Percentiles rank a stretch among this genome's conserved stretches.
Evolutionary conservation across 768 basidiomycete species (phyloP).

Genomic region (Tylopilus rubrobrunneus): DNA sequence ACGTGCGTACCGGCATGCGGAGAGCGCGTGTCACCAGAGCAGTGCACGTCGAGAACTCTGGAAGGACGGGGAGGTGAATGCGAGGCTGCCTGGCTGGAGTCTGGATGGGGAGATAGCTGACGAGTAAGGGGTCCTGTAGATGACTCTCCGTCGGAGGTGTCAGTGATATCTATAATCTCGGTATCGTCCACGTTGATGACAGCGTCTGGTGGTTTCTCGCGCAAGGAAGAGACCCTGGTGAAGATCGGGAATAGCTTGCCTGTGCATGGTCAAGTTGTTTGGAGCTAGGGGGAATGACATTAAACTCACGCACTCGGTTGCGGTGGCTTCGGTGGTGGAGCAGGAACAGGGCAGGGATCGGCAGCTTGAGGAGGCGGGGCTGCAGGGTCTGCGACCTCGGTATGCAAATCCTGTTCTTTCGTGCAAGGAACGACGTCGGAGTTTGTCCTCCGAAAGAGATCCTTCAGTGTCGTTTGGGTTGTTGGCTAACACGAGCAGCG

Average conservation of each 20-base stretch:
- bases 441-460: conserved; percentile 22
- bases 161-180: conserved; percentile 19
- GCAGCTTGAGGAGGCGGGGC: not conserved
- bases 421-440: not conserved
- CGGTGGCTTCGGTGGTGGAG: not conserved
- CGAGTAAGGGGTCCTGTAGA: conserved; percentile 13
- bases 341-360: conserved; percentile 1
- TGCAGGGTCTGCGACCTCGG: not conserved
- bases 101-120: conserved; percentile 10
- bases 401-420: not conserved
- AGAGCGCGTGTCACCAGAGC: conserved; percentile 5
- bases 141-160: conserved; percentile 12
- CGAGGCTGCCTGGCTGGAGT: conserved; percentile 1
- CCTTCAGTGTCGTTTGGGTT: conserved; percentile 27
- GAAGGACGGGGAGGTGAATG: conserved; percentile 7
- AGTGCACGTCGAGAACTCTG: not conserved
- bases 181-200: conserved; percentile 13
- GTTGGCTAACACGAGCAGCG: conserved; percentile 6
- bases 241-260: conserved; percentile 28
- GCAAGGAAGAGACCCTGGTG: conserved; percentile 7
- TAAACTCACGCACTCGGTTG: conserved; percentile 22
- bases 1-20: conserved; percentile 1
- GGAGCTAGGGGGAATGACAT: not conserved
- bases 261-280: conserved; percentile 7
- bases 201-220: not conserved